Base-by-base conservation (phyloP, 2,329 filamentous ascomycete genomes). In the Paracamarosporium sp. region DNA sequence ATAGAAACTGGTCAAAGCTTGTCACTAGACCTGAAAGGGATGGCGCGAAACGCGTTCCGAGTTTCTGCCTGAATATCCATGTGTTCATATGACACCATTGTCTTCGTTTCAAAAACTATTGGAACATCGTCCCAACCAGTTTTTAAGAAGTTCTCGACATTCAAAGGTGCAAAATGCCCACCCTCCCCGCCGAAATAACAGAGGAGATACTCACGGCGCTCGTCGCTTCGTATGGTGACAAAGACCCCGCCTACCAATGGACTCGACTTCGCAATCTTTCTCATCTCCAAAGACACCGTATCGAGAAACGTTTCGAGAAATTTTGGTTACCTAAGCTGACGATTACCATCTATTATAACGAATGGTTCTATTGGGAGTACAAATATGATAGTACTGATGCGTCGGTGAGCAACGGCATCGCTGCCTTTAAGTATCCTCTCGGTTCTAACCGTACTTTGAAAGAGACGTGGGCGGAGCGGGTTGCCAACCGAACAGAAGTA, bases 221-320 rank as follows among this genome's bases (percentile, higher is more conserved):
- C 25, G 43, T 46, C 27, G 43, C 30, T 31, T 46, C 43, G 3
- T 46, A 46, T 15, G 27, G n/a, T n/a, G 27, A 46, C 27, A n/a
- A n/a, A n/a, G 43, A 46, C 25, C 43, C 43, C 15, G 43, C 43
- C 5, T 30, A 30, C n/a, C 43, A 46, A 46, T 46, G 43, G 43
- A 46, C 25, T 27, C 25, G 31, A 31, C 12, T 46, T 6, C 43
- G 43, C 15, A 30, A 31, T 9, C 25, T 46, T 11, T 46, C 43
- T 9, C 9, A 25, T 17, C 13, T 5, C 17, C 43, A 46, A 46
- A 46, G 27, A 31, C 25, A n/a, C 6, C 27, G 43, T 5, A 46
- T 46, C 20, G 27, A 30, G 12, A 30, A 31, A 8, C 25, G 20
- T 5, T 46, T 46, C 13, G 17, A 31, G 25, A 5, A 31, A 2